These are phyloP conservation scores for Cercospora sp. DNA, from an alignment of 2,329 filamentous ascomycete genomes.

Conservation along the genomic window DNA sequence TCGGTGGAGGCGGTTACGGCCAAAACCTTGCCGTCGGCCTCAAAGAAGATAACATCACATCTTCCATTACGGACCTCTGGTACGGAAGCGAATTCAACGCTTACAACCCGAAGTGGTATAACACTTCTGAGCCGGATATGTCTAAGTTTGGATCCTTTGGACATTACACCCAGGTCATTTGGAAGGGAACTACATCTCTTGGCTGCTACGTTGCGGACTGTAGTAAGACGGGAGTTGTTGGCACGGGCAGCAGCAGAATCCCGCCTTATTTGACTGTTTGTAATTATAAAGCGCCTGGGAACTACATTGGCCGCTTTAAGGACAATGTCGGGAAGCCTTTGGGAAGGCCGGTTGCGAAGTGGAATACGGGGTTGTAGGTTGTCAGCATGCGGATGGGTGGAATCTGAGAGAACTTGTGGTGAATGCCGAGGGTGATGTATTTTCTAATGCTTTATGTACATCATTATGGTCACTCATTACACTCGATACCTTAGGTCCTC, in stretches of 20 bases:
- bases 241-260: constrained; percentile 46
- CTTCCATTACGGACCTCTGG: constrained; percentile 76
- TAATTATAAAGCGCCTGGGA: constrained; percentile 77
- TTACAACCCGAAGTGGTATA: constrained; percentile 46
- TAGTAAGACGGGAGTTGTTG: constrained; percentile 45
- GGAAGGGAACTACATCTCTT: constrained; percentile 60
- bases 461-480: too few species aligned
- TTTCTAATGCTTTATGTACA: too few species aligned
- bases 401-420: too few species aligned
- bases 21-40: constrained; percentile 82
- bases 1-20: constrained; percentile 69
- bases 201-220: constrained; percentile 63
- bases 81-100: constrained; percentile 74
- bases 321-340: constrained; percentile 14
- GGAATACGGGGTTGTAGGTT: constrained; percentile 3
- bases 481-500: too few species aligned
- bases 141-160: constrained; percentile 64
- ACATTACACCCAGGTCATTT: constrained; percentile 73
- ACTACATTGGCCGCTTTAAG: constrained; percentile 34
- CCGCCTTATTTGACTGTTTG: constrained; percentile 68
- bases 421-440: too few species aligned
- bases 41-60: constrained; percentile 56
- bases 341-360: constrained; percentile 3
- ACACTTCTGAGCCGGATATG: constrained; percentile 55
- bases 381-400: too few species aligned